Evolutionary conservation across 495 filamentous ascomycete species (phyloP).

Genomic region (Arthonia radiata): DNA sequence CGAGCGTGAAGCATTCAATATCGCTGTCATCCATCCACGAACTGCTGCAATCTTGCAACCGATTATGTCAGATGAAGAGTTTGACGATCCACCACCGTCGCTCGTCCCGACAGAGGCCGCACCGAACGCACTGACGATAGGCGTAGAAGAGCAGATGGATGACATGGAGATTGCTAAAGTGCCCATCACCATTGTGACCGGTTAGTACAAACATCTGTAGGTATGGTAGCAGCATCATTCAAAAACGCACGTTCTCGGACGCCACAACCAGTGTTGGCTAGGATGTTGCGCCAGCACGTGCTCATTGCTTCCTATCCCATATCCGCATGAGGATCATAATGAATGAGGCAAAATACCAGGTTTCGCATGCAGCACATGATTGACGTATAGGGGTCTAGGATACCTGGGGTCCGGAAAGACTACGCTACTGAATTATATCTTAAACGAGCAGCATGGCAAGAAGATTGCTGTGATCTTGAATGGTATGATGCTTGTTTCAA

Average conservation of each 20-base stretch:
- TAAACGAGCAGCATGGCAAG: slow-evolving; percentile 84
- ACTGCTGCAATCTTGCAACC: too few species aligned
- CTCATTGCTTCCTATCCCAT: background rate
- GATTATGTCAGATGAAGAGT: too few species aligned
- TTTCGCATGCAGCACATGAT: too few species aligned
- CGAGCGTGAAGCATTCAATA: too few species aligned
- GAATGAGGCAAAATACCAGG: background rate
- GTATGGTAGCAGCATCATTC: slow-evolving; percentile 6
- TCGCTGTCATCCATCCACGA: too few species aligned
- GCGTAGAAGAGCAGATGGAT: too few species aligned
- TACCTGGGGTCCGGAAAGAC: slow-evolving; percentile 94
- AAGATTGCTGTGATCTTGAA: slow-evolving; percentile 96
- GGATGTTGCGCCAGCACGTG: background rate
- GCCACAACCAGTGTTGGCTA: too few species aligned
- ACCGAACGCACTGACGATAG: too few species aligned
- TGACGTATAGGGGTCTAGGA: slow-evolving; percentile 15
- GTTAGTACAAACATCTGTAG: slow-evolving; percentile 19
- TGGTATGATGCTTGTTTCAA: slow-evolving; percentile 21
- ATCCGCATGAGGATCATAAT: background rate
- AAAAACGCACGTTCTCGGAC: too few species aligned
- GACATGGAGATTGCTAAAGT: slow-evolving; percentile 36
- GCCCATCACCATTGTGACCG: slow-evolving; percentile 87
- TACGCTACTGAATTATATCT: slow-evolving; percentile 82
- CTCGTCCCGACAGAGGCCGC: too few species aligned
- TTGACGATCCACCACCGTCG: too few species aligned